Evolutionary conservation across 2,329 filamentous ascomycete species (phyloP), one percentile per base, ranked within the genome.

Genomic region (Epichloe festucae): DNA sequence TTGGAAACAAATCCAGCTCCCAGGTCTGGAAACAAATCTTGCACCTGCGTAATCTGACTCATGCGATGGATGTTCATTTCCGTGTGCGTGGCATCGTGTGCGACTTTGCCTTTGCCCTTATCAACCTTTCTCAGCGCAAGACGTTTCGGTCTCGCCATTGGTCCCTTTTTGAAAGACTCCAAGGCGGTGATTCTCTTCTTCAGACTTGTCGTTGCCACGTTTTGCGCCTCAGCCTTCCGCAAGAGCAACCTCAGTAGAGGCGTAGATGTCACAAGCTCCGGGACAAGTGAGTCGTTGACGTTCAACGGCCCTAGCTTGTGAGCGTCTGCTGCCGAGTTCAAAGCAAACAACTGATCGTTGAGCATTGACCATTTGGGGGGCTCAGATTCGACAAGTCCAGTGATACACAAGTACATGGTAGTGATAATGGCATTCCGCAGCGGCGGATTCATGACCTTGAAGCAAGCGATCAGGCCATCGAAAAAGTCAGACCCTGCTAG

Each of bases 401-500:
- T 69, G 0, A 96, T 71, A 40, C 85, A 85, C 3, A 95, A 72
- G 61, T 93, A 96, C 12, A 80, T 72, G 3, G 85, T 84, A 1
- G 85, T 81, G 46, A 90, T 75, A 34, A 95, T 76, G 15, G 78
- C 75, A 56, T 79, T 85, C 53, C 82, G 79, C 43, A 89, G 60
- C 0, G 76, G 74, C 17, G 78, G 76, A 52, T 82, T 79, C 65
- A 79, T 81, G 52, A 83, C 75, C 47, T 72, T 75, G 65, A 84
- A 90, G 55, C 82, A 82, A 48, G 71, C 70, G 39, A 80, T 72
- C 12, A 95, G 73, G 0, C 85, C 81, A 63, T 96, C 91, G 19
- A 95, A 67, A 93, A 93, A 91, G 67, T 96, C 91, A 48, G 86
- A 89, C 1, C 91, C 91, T 0, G 85, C 85, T 58, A 95, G 78